Base-by-base conservation (phyloP, 768 basidiomycete species). In the Pleurotus tuoliensis region DNA sequence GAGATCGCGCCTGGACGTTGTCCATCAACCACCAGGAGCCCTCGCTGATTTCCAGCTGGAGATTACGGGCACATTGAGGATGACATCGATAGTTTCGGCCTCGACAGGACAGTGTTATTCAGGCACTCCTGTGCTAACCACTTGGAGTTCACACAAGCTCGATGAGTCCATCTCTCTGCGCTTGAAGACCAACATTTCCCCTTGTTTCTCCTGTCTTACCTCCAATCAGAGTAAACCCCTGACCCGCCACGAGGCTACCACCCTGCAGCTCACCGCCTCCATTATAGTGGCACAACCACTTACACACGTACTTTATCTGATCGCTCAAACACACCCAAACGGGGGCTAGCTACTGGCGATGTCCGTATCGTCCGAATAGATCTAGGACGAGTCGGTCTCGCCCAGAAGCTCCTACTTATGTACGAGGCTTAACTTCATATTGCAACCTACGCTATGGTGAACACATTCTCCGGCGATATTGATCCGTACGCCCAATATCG, bases 21-120 rank as follows among this genome's bases (percentile, higher is more conserved):
- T 34, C 7, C 30, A 34, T 34, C 30, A 34, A 34, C 30, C 30
- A 34, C 30, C 30, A 34, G 30, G 27, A 15, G 13, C 24, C 18
- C 13, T 49, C 48, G 48, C 24, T 49, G 22, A 49, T 49, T 47
- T 25, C 48, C 48, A 49, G 24, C 51, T 52, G 51, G 51, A 52
- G 51, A 52, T 52, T 52, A 25, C 51, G 51, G 51, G 37, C 22
- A 18, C 41, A 20, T 18, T 39, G 18, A 18, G 16, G 46, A 47
- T 47, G 46, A 47, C 46, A 47, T 47, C 46, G 46, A 47, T 47
- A 47, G 24, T 47, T 47, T 47, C 46, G 46, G 46, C 46, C 46
- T 47, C 16, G n/a, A 47, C 46, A 24, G 46, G 46, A 47, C 16
- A 3, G 46, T 12, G 41, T n/a, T 43, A 47, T 16, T 22, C 22